Conservation (phyloP, 176 grass and related monocot genomes). For the Guadua angustifolia region DNA sequence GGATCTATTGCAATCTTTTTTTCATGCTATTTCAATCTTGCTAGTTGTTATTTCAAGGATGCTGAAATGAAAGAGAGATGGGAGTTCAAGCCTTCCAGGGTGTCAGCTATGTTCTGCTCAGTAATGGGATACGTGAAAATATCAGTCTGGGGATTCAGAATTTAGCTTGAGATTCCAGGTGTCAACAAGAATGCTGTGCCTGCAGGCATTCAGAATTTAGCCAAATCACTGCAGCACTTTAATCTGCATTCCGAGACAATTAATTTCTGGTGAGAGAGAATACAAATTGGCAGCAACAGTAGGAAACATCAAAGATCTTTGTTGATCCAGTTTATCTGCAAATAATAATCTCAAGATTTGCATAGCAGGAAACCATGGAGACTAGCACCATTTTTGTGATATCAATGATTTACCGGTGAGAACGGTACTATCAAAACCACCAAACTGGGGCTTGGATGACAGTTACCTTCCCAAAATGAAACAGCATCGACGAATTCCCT, state of each 20-base stretch:
- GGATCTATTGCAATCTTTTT: background rate
- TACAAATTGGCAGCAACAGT: background rate
- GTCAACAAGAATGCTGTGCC: background rate
- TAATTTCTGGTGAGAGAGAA: background rate
- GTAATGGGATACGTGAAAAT: background rate
- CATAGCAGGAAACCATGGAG: background rate
- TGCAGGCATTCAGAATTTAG: background rate
- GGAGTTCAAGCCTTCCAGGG: background rate
- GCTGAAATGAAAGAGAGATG: background rate
- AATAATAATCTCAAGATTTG: background rate
- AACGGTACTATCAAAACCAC: background rate
- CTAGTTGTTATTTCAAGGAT: background rate
- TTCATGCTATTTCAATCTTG: background rate
- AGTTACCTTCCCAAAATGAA: conserved; percentile 36
- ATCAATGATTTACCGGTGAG: background rate
- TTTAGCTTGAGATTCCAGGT: too few relatives aligned
- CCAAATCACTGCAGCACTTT: background rate
- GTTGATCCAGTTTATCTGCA: background rate
- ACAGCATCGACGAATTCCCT: conserved; percentile 32
- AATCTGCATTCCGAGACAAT: background rate
- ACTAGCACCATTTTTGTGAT: background rate
- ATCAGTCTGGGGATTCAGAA: background rate
- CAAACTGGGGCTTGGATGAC: background rate
- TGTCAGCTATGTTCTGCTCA: background rate
- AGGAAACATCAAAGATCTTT: background rate